Evolutionary conservation across 768 basidiomycete species (phyloP).

Genomic region (Boletus tomentosulus): DNA sequence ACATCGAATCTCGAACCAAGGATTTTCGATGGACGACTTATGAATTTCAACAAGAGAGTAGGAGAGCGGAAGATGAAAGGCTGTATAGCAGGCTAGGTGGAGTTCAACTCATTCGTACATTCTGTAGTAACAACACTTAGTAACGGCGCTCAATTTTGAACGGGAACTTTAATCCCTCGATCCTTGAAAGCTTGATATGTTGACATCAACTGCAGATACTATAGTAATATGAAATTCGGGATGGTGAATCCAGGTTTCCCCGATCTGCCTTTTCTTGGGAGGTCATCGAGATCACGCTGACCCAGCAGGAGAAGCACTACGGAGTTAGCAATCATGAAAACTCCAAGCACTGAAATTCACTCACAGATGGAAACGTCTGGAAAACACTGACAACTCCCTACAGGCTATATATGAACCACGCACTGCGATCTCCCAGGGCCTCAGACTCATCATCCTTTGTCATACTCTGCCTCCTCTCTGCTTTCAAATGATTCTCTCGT

Average conservation of each 20-base stretch:
- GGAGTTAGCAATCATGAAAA: neutral
- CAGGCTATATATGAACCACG: conserved; percentile 53
- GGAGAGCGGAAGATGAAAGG: neutral
- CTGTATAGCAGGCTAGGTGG: no score
- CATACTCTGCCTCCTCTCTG: conserved; percentile 29
- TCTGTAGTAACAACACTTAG: no score
- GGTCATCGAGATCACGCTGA: neutral
- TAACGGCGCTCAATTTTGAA: no score
- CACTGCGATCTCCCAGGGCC: conserved; percentile 46
- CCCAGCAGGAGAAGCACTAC: no score
- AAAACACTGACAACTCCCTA: conserved; percentile 15
- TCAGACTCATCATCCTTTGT: conserved; percentile 36
- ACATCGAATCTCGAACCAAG: no score
- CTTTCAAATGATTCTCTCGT: conserved; percentile 46
- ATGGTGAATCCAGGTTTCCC: no score
- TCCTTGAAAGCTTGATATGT: neutral
- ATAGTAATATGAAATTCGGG: no score
- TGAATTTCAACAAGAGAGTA: no score
- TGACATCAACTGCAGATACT: no score
- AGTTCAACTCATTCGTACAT: no score
- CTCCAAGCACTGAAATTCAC: neutral
- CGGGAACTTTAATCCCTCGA: neutral
- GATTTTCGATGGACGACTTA: no score
- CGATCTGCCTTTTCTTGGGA: neutral
- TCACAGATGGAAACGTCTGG: neutral